Conservation (phyloP, 2,329 filamentous ascomycete species). For the Aspergillus bombycis region DNA sequence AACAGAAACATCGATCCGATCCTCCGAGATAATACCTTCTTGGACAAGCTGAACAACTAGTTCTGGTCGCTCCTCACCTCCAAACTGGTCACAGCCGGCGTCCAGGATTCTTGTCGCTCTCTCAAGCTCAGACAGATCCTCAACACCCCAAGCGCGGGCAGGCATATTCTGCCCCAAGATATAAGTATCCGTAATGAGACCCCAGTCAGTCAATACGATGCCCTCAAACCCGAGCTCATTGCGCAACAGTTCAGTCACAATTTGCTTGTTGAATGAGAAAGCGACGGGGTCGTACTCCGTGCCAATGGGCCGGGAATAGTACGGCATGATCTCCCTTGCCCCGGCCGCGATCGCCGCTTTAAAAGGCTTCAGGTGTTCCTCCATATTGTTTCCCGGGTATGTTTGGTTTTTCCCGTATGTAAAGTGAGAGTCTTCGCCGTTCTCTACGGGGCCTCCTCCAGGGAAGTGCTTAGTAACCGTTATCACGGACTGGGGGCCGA, state of each 20-base stretch:
- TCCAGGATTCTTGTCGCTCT: neutral
- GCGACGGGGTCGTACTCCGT: neutral
- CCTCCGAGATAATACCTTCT: neutral
- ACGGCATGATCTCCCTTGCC: neutral
- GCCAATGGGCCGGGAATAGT: neutral
- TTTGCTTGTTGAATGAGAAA: neutral
- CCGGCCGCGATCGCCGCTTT: neutral
- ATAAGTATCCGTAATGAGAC: neutral
- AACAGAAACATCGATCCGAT: neutral
- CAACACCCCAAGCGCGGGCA: neutral
- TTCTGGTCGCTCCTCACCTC: neutral
- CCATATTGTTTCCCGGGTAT: neutral
- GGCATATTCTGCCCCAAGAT: neutral
- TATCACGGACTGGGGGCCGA: neutral
- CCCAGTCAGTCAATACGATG: neutral
- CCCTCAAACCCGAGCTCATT: neutral
- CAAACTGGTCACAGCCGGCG: neutral
- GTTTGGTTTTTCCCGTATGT: neutral
- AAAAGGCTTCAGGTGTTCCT: neutral
- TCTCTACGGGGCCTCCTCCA: neutral
- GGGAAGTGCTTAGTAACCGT: neutral
- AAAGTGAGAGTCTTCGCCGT: neutral
- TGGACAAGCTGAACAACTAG: neutral
- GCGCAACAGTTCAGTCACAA: neutral
- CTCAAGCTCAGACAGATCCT: neutral